Base-by-base conservation (phyloP, 225 moss, liverwort and hornwort genomes). In the Physcomitrellopsis africana region DNA sequence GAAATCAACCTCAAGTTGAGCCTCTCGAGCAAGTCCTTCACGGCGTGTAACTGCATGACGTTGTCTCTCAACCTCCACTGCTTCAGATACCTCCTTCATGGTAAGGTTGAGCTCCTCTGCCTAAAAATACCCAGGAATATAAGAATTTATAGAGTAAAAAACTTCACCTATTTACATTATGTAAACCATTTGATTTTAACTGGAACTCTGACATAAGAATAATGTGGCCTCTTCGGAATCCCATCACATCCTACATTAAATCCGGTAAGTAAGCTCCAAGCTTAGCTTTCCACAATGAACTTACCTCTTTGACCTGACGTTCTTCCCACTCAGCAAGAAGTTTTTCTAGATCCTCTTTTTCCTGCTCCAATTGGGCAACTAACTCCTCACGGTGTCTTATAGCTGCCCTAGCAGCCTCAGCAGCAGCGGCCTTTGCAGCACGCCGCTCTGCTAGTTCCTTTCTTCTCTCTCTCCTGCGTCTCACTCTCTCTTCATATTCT, bases 401-500 rank as follows among this genome's bases (percentile, higher is more conserved):
- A 18, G 93, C 88, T 66, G 76, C 83, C 82, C 75, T 86, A 22
- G 89, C 88, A 66, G 91, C 91, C 83, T 91, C 93, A 49, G 67
- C 79, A 70, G 93, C 93, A 58, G 91, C 89, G 54, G 84, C 86
- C 74, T 71, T 85, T 12, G 83, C 83, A 41, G 81, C 87, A 69
- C 85, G 87, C 19, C 76, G 83, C 79, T 83, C 85, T 70, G 82
- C 83, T 66, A 79, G 11, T 42, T 79, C 81, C 80, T 81, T 86
- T 74, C 78, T 81, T 65, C 86, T 84, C 78, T 87, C 77, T 32
- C 84, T 81, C 69, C 79, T 73, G 48, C 88, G 86, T 41, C 82
- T 81, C 51, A 81, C 83, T 83, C 90, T 86, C 69, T 88, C 91
- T 80, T 93, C 93, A 16, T 94, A 94, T 58, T 94, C 93, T 78